Base-by-base conservation (phyloP, 2,329 filamentous ascomycete species). In the Ascochyta clinopodiicola region DNA sequence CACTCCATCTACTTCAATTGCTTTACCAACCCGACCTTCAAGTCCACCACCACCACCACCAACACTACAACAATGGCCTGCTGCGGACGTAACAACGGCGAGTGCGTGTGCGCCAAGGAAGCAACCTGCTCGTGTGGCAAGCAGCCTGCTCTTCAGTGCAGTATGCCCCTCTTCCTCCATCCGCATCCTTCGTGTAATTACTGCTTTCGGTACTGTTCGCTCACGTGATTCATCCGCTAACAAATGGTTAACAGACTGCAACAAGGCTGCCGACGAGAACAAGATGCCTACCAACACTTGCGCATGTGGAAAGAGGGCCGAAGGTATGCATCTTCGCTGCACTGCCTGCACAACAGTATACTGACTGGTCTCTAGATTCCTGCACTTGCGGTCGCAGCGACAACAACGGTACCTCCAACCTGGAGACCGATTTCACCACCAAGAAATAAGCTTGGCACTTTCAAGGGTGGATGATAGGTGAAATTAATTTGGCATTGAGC, bases 391-490 rank as follows among this genome's bases (percentile, higher is more conserved):
- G 92, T 77, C 93, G 91, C 75, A 85, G 85, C 17, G 74, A 84
- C 44, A 83, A 84, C 63, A 83, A 86, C 49, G 84, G 84, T 35
- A 81, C 82, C 55, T 85, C 89, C 63, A 76, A 76, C 54, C 78
- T 88, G 64, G 93, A 97, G 85, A 90, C 84, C 44, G 93, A 97
- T 77, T 97, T 96, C 73, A 97, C 92, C 34, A 91, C 88, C 50
- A 86, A 84, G 79, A 76, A 76, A 67, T 76, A 71, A 55, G 53
- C n/a, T 17, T 22, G n/a, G 15, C 10, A 12, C 25, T 34, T 32
- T 24, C 4, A 2, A 34, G 4, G 31, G 10, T 1, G 15, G n/a
- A 12, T 13, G 8, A 13, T 6, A 4, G 6, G 8, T 24, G 17
- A 15, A 29, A 15, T 27, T 31, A 17, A 8, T 34, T 19, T 17